Conservation (phyloP, 148 eudicot genomes). For the Simmondsia chinensis region DNA sequence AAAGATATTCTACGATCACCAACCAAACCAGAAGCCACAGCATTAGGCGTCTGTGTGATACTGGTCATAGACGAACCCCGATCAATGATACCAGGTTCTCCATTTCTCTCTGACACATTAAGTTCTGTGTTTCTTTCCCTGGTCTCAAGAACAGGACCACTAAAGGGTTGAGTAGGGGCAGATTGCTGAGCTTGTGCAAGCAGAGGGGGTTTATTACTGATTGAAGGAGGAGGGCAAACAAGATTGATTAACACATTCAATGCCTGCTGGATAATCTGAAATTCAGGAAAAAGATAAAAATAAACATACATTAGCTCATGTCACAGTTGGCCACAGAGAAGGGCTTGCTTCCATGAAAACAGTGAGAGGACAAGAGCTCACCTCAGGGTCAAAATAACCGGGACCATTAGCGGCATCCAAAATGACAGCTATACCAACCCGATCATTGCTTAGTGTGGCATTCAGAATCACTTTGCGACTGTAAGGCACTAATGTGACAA, state of each 20-base stretch:
- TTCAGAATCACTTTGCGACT: slow-evolving; percentile 75
- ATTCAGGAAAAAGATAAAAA: slow-evolving; percentile 7
- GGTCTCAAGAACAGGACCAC: slow-evolving; percentile 41
- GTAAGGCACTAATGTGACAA: slow-evolving; percentile 82
- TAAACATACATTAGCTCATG: not conserved
- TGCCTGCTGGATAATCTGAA: slow-evolving; percentile 89
- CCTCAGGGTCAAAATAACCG: slow-evolving; percentile 90
- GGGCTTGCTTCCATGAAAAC: not conserved
- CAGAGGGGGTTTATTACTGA: slow-evolving; percentile 72
- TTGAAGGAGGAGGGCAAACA: slow-evolving; percentile 97
- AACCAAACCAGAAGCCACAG: slow-evolving; percentile 72
- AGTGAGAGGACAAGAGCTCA: slow-evolving; percentile 19
- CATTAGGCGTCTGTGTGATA: slow-evolving; percentile 38
- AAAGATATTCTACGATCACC: slow-evolving; percentile 94
- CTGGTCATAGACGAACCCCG: slow-evolving; percentile 34
- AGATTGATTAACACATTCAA: slow-evolving; percentile 83
- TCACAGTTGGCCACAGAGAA: not conserved
- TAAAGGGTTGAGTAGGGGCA: slow-evolving; percentile 42
- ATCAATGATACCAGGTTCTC: slow-evolving; percentile 49
- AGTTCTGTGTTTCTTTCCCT: slow-evolving; percentile 49
- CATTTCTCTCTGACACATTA: slow-evolving; percentile 40
- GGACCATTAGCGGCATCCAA: slow-evolving; percentile 90
- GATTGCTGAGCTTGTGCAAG: slow-evolving; percentile 51
- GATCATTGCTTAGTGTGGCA: slow-evolving; percentile 82
- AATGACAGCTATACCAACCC: slow-evolving; percentile 93